phyloP scores from a whole-genome alignment of 345 rosid genomes.

The Moringa oleifera region DNA sequence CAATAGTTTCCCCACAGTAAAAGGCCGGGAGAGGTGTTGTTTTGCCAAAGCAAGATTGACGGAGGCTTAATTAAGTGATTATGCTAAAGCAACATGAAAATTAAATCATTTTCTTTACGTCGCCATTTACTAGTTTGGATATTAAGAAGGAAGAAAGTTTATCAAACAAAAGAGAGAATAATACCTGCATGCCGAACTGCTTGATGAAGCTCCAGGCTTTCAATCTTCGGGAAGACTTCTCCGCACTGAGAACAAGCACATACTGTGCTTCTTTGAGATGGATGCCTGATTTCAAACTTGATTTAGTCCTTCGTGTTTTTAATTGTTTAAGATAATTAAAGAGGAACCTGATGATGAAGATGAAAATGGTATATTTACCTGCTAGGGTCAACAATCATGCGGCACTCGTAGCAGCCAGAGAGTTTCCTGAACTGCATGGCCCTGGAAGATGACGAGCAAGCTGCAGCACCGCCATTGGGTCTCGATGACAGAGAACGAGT shows the following conservation, averaged over 20 bases:
- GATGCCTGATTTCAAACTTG: constrained; percentile 38
- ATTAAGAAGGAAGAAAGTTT: not conserved
- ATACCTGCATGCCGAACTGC: constrained; percentile 96
- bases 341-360: too few relatives aligned
- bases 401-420: constrained; percentile 97
- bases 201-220: constrained; percentile 96
- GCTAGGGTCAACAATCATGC: constrained; percentile 89
- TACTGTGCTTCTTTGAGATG: constrained; percentile 60
- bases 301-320: too few relatives aligned
- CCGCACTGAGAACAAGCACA: constrained; percentile 86
- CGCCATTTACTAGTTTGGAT: too few relatives aligned
- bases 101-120: too few relatives aligned
- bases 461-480: constrained; percentile 33
- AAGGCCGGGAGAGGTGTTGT: too few relatives aligned
- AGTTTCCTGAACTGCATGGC: constrained; percentile 95
- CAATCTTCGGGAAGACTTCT: constrained; percentile 86
- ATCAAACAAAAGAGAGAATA: not conserved
- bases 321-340: too few relatives aligned
- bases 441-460: constrained; percentile 45
- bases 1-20: too few relatives aligned
- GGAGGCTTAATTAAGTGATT: too few relatives aligned
- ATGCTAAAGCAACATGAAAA: too few relatives aligned
- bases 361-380: too few relatives aligned
- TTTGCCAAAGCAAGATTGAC: too few relatives aligned
- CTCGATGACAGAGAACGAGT: constrained; percentile 51